Percentiles rank a stretch among this genome's conserved stretches.
Conservation (phyloP, 1,284 basidiomycete species). For the Moesziomyces globuligerus region DNA sequence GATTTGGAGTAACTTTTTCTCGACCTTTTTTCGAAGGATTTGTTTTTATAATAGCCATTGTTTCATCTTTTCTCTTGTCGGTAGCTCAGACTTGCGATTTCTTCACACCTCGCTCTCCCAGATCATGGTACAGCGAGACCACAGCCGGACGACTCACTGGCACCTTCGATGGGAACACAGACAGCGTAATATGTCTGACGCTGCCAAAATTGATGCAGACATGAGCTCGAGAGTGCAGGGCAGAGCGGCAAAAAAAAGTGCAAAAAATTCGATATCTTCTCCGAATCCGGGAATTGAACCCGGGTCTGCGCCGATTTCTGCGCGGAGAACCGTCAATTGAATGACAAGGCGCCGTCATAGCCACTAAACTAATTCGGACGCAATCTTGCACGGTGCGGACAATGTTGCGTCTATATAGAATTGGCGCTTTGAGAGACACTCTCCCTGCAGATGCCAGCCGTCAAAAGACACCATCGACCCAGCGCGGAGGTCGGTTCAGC, state of each 20-base stretch:
- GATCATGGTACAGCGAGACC: too few species aligned
- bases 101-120: too few species aligned
- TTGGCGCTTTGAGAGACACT: background rate
- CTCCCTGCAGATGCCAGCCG: constrained; percentile 3
- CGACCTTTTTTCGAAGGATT: constrained; percentile 6
- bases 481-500: too few species aligned
- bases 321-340: constrained; percentile 31
- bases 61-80: constrained; percentile 8
- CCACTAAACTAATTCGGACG: constrained; percentile 59
- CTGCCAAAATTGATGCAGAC: too few species aligned
- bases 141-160: too few species aligned
- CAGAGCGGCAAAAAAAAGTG: constrained; percentile 10
- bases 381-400: background rate
- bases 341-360: constrained; percentile 60
- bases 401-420: background rate
- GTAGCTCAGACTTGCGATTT: too few species aligned
- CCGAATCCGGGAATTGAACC: constrained; percentile 57
- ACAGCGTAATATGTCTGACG: too few species aligned
- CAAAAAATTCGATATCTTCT: too few species aligned
- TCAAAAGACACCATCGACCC: too few species aligned
- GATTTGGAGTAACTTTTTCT: constrained; percentile 40
- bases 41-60: too few species aligned
- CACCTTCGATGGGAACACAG: too few species aligned
- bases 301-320: constrained; percentile 50
- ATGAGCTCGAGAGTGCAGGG: too few species aligned